Conservation (phyloP, 768 basidiomycete species). For the Tulasnella sp. region DNA sequence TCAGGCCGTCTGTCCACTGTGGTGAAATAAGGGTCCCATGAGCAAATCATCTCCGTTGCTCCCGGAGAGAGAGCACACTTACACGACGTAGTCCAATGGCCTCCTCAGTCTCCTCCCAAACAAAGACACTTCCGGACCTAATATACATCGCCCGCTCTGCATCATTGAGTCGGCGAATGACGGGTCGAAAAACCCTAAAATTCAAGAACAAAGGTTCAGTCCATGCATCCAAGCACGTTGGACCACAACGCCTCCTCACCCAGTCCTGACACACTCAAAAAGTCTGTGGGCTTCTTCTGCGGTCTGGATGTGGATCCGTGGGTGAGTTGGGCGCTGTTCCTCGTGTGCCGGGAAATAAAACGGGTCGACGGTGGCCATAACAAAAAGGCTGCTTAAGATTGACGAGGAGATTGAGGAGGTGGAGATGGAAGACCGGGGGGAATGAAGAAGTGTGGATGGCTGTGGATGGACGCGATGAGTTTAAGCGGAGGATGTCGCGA, state of each 20-base stretch:
- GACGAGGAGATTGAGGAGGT: neutral
- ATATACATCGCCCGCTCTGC: conserved; percentile 43
- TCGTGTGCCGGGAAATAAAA: conserved; percentile 31
- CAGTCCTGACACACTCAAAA: conserved; percentile 54
- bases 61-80: neutral
- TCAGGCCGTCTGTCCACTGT: conserved; percentile 49
- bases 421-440: neutral
- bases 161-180: conserved; percentile 50
- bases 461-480: too few species aligned
- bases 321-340: conserved; percentile 56
- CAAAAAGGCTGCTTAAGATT: neutral
- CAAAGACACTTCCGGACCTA: conserved; percentile 51
- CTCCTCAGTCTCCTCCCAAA: conserved; percentile 61
- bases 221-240: too few species aligned
- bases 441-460: neutral
- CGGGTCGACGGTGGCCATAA: conserved; percentile 6
- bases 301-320: conserved; percentile 54
- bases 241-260: too few species aligned
- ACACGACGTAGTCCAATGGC: conserved; percentile 49
- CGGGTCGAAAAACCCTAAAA: conserved; percentile 34
- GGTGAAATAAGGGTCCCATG: neutral
- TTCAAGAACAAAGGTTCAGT: too few species aligned
- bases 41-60: neutral
- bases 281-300: conserved; percentile 55
- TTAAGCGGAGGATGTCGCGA: too few species aligned